Evolutionary conservation across 257 asterid genomes (phyloP).

Genomic region (Misopates orontium): DNA sequence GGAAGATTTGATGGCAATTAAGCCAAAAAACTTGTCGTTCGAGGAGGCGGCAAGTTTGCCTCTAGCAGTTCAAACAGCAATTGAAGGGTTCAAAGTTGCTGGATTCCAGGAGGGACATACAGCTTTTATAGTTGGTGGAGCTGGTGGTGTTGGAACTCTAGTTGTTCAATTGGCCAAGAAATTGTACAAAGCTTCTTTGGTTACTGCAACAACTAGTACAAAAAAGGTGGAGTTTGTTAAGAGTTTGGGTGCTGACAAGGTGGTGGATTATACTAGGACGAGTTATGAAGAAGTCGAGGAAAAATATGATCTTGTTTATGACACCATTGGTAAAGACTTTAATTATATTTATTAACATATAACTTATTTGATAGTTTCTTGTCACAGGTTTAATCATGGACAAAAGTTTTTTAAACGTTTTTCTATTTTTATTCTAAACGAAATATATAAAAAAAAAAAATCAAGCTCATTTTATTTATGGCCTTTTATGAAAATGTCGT

Average conservation of each 20-base stretch:
- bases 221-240: conserved; percentile 56
- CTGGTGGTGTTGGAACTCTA: conserved; percentile 66
- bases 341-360: no score
- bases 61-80: conserved; percentile 54
- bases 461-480: no score
- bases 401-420: no score
- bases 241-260: conserved; percentile 60
- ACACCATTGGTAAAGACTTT: conserved; percentile 46
- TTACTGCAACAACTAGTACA: conserved; percentile 60
- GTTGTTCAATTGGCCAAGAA: conserved; percentile 60
- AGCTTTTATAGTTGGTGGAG: conserved; percentile 64
- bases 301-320: conserved; percentile 66
- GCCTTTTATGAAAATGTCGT: no score
- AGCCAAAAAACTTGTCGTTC: conserved; percentile 51
- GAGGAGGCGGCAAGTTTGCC: conserved; percentile 72
- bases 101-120: conserved; percentile 43
- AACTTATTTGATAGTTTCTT: no score
- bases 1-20: conserved; percentile 48
- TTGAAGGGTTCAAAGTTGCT: conserved; percentile 54
- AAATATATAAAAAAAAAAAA: no score
- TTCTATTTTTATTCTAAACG: no score
- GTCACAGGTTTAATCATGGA: no score
- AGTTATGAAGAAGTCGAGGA: conserved; percentile 44
- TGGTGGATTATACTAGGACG: conserved; percentile 58
- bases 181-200: conserved; percentile 44